Evolutionary conservation across 1,284 basidiomycete species (phyloP), one percentile per base, ranked within the genome.

Genomic region (Agroathelia rolfsii): DNA sequence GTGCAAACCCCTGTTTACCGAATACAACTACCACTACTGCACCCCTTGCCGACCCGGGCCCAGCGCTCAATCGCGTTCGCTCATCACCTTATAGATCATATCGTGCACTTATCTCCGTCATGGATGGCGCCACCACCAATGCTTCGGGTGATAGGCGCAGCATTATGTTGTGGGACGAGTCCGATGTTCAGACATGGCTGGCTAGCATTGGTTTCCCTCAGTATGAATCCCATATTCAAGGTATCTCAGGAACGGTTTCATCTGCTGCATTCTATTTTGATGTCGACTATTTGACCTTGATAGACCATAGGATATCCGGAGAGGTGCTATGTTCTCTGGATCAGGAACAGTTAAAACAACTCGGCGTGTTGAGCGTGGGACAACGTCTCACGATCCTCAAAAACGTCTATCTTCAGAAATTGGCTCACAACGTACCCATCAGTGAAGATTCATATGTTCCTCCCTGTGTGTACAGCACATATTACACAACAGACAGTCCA

Each of bases 241-340:
- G 77, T 79, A n/a, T n/a, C n/a, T n/a, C n/a, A n/a, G n/a, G n/a
- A n/a, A 30, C 32, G 61, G 56, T 28, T 41, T 23, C 34, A 41
- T 39, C 45, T 42, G 28, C 31, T 39, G 37, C 27, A 39, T 43
- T 19, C 35, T 21, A 14, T 40, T 37, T 32, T 34, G 36, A 30
- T 28, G 33, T 36, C 34, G 32, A 30, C 12, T 33, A 31, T 38
- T 31, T 30, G 25, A 24, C 13, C 36, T 13, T 24, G 14, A 21
- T 51, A 93, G 92, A 92, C 53, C 85, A 96, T 56, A 80, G 76
- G 41, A 86, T 96, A 45, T 81, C 82, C 5, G 92, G 92, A 35
- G 88, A 94, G 44, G 77, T 89, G 2, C 67, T 96, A 11, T 76
- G 81, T 40, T 65, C 84, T 45, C 68, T 95, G 26, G 84, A 90